Conservation (phyloP, 75 land plant genomes). For the Sequoiadendron giganteum region DNA sequence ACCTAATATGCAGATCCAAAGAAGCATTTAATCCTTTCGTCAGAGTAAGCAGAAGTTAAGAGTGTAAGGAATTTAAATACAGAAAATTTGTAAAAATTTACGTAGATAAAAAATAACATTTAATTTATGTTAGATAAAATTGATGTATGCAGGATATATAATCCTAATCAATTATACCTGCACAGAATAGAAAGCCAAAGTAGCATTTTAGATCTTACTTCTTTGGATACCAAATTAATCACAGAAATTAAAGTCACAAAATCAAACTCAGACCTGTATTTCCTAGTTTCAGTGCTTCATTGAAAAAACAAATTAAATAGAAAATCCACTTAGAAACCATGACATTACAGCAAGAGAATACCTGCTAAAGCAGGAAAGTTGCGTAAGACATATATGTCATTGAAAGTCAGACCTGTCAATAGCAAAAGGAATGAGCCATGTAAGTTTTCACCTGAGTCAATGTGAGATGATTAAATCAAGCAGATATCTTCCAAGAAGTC, state of each 20-base stretch:
- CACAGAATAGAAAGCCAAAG: background rate
- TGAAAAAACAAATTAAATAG: background rate
- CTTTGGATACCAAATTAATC: background rate
- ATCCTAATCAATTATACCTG: background rate
- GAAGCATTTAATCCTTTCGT: too few relatives aligned
- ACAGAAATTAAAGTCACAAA: background rate
- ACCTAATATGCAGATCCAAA: background rate
- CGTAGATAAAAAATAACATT: background rate
- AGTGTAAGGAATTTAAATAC: background rate
- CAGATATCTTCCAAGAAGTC: background rate
- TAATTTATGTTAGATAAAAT: background rate
- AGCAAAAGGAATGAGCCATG: background rate
- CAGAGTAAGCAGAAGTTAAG: background rate
- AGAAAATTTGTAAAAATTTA: background rate
- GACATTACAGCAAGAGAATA: background rate
- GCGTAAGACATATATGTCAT: slow-evolving; percentile 42
- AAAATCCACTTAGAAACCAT: background rate
- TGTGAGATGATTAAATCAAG: background rate
- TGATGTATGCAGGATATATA: background rate
- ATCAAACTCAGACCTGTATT: background rate
- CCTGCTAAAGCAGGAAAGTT: slow-evolving; percentile 29
- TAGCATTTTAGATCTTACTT: background rate
- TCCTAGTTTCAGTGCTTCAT: background rate
- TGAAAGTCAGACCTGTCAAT: slow-evolving; percentile 32
- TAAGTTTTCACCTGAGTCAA: background rate